Evolutionary conservation across 2,329 filamentous ascomycete species (phyloP), one percentile per base, ranked within the genome.

Genomic region (Beauveria sp.): DNA sequence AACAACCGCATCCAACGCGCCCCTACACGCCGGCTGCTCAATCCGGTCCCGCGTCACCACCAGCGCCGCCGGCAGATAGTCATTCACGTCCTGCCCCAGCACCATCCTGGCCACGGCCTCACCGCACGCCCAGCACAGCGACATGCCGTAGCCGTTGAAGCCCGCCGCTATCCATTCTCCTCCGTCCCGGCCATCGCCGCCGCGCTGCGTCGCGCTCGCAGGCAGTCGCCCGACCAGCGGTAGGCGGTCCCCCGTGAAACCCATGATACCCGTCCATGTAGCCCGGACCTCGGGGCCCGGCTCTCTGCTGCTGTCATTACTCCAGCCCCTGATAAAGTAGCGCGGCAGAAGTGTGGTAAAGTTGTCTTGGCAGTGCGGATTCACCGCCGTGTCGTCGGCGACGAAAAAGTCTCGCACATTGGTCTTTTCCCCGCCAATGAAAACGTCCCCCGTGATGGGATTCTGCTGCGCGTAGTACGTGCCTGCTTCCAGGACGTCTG

Each of bases 241-340:
- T 3, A 80, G 66, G 6, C 67, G 64, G 63, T 83, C 82, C 0
- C 75, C 76, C 0, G 78, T 79, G 24, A 76, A 65, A 1, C 74
- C 78, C 42, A 82, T 69, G 8, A 77, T 74, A 0, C 80, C 81
- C 2, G 77, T 76, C 81, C 81, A 84, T 7, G 74, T 71, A 24
- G 70, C 67, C 64, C 74, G 73, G 16, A 75, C 63, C 16, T 67
- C 63, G 12, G 66, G 65, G 2, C 61, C 65, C 5, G 52, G 2
- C 20, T 5, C 16, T 16, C 10, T 28, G n/a, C 4, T 14, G 9
- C 12, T 24, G 6, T 49, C 38, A 14, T 45, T 58, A 3, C 67
- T 69, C 72, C 71, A 73, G 24, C 63, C 52, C 5, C 67, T 67
- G 7, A 68, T 66, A 64, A 79, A 77, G 9, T 76, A 63, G 5